Base-by-base conservation (phyloP, 169 alveolate species). In the Cryptosporidium sp. region DNA sequence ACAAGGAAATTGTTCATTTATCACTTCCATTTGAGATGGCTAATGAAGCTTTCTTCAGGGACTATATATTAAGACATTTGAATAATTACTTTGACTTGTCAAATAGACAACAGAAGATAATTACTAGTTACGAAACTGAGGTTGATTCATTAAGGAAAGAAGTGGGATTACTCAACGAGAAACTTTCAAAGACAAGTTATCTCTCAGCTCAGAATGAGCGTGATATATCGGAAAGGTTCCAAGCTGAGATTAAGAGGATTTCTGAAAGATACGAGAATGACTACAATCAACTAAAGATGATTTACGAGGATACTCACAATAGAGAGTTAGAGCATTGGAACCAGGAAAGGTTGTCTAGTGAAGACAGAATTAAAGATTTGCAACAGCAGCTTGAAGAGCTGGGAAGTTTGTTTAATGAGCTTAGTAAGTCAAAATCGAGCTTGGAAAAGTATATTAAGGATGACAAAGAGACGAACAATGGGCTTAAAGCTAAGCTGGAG, bases 1-100 rank as follows among this genome's bases (percentile, higher is more conserved):
- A 80, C 67, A 80, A 80, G 41, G 89, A 80, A 41, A 80, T 80
- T 35, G 75, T 80, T n/a, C 89, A 80, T 35, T 50, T 80, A 41
- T 62, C 89, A 16, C 68, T 80, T 26, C 74, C 71, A 33, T 80
- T 80, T 65, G 89, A 80, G 55, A 43, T 61, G 41, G 89, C 89
- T 26, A 62, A 43, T 48, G 89, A 80, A 21, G 26, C 51, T 16
- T 48, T 62, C 26, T 80, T 62, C 31, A 59, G 89, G 41, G 74
- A 80, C 8, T 61, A 80, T 43, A 48, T 65, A 26, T 50, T 80
- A 12, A 37, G 67, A 41, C 89, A 80, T 31, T 48, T 80, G 68
- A 62, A 65, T n/a, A 33, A 43, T 41, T 80, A 62, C 55, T 65
- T 41, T 80, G 89, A 80, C 12, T n/a, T 80, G 29, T 80, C 67